Conservation (phyloP, 2,329 filamentous ascomycete species). For the Fusarium sp. region DNA sequence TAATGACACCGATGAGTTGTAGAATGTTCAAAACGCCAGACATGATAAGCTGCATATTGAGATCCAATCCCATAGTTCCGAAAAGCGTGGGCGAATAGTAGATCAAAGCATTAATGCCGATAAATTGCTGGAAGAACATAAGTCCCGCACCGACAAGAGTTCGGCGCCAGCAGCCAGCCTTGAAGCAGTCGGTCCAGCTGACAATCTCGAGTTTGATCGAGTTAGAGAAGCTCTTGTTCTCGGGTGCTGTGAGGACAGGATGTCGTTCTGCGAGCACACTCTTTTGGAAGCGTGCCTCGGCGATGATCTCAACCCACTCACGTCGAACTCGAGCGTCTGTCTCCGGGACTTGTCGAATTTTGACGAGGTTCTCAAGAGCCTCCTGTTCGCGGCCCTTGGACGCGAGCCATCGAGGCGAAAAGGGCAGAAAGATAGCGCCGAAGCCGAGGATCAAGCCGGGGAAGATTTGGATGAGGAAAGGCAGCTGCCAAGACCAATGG, state of each 20-base stretch:
- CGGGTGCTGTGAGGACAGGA: slow-evolving; percentile 22
- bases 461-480: slow-evolving; percentile 51
- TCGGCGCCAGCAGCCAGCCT: slow-evolving; percentile 62
- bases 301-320: slow-evolving; percentile 48
- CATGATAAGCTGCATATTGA: slow-evolving; percentile 51
- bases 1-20: slow-evolving; percentile 55
- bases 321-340: slow-evolving; percentile 40
- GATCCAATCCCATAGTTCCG: slow-evolving; percentile 64
- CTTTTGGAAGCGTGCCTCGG: slow-evolving; percentile 45
- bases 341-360: slow-evolving; percentile 40
- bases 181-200: slow-evolving; percentile 66
- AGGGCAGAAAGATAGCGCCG: slow-evolving; percentile 46
- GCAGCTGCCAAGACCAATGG: slow-evolving; percentile 50
- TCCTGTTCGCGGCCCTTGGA: slow-evolving; percentile 46
- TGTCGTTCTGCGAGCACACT: slow-evolving; percentile 51
- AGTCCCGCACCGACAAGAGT: slow-evolving; percentile 63
- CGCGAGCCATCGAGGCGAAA: slow-evolving; percentile 49
- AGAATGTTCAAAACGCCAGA: slow-evolving; percentile 51
- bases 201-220: slow-evolving; percentile 62
- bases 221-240: slow-evolving; percentile 37
- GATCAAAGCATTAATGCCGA: slow-evolving; percentile 61
- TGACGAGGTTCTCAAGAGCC: slow-evolving; percentile 41
- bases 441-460: slow-evolving; percentile 46
- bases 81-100: slow-evolving; percentile 74
- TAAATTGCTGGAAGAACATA: slow-evolving; percentile 69